Evolutionary conservation across 805 yeast genomes (phyloP), one percentile per base, ranked within the genome.

Genomic region (Suhomyces tanzawaensis): DNA sequence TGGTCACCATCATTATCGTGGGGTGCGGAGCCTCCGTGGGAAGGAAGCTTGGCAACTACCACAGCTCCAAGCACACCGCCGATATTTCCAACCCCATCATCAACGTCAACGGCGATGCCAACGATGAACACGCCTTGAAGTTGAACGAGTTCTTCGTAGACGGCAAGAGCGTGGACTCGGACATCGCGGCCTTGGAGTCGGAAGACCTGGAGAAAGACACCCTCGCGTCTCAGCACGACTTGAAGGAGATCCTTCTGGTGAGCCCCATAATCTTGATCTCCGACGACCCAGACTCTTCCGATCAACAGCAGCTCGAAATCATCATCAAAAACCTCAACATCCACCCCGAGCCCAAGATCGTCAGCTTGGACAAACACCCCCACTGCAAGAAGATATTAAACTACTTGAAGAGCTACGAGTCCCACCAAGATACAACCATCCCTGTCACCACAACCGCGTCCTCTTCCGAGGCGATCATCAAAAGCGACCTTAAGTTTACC

Each of bases 301-400:
- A 32, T n/a, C 40, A 39, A 25, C 37, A 29, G 21, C 26, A 26
- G 32, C 48, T 48, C 4, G 52, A 47, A 28, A 49, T 46, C 7
- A 46, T 64, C 8, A 47, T 55, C 13, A 21, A 40, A 15, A 48
- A 42, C 16, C 41, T 64, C 19, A 52, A 49, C 28, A 59, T 64
- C 21, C 51, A 47, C 13, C 70, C 70, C 3, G 66, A 62, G 42
- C 63, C 68, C 19, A 53, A 55, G 34, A 46, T 53, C 14, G 57
- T 64, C 5, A 49, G 61, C 39, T 48, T 64, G 29, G 44, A 41
- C 17, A 59, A 55, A 36, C 70, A 64, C 44, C 70, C 70, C 25
- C 49, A 61, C 34, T 49, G 49, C 29, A 32, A 37, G 3, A 47
- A 47, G 16, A 53, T 64, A 25, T 39, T 55, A 19, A 39, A 44